Conservation (phyloP, 2,329 filamentous ascomycete species). For the Emydomyces testavorans region DNA sequence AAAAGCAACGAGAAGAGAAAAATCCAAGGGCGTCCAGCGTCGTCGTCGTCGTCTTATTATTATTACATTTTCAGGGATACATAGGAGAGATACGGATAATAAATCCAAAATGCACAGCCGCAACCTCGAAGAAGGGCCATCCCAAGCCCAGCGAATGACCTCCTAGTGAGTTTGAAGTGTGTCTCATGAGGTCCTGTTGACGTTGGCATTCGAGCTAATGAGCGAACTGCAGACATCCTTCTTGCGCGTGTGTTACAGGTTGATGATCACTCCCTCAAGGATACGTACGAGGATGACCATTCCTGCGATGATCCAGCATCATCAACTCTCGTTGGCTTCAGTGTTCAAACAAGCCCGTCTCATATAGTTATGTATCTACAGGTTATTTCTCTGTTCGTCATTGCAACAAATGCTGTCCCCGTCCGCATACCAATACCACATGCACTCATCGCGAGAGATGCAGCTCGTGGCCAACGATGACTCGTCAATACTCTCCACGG, state of each 20-base stretch:
- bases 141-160: neutral
- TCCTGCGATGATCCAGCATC: neutral
- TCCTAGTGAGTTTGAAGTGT: constrained; percentile 8
- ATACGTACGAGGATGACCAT: neutral
- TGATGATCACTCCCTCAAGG: neutral
- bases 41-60: too few species aligned
- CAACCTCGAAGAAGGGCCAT: constrained; percentile 5
- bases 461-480: constrained; percentile 10
- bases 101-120: neutral
- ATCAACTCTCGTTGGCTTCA: neutral
- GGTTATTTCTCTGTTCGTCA: too few species aligned
- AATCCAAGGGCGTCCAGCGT: too few species aligned
- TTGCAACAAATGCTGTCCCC: constrained; percentile 1
- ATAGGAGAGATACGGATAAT: too few species aligned
- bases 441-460: neutral
- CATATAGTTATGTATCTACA: neutral
- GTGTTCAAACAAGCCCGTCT: too few species aligned
- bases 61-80: too few species aligned
- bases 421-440: constrained; percentile 3
- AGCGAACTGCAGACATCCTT: neutral
- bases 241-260: neutral
- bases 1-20: too few species aligned
- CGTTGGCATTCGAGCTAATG: constrained; percentile 1
- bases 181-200: constrained; percentile 12
- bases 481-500: neutral